These are phyloP conservation scores for Chamaenerion angustifolium DNA, from an alignment of 345 rosid species.

Conservation along the genomic window DNA sequence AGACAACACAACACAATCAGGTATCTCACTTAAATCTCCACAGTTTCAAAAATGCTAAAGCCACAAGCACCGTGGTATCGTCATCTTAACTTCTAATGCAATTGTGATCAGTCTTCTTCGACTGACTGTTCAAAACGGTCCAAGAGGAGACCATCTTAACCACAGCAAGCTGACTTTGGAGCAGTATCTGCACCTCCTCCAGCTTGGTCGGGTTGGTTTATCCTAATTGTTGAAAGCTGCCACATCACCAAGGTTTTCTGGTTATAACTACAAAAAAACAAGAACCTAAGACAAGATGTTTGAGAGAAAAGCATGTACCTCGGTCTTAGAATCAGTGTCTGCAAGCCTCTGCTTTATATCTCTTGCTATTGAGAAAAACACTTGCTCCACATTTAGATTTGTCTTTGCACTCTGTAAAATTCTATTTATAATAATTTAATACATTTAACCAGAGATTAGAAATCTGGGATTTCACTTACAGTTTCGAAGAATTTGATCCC, in stretches of 20 bases:
- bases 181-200: constrained; percentile 20
- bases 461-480: constrained; percentile 10
- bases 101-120: too few species aligned
- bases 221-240: constrained; percentile 42
- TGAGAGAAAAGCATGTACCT: constrained; percentile 12
- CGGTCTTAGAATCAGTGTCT: constrained; percentile 32
- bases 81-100: too few species aligned
- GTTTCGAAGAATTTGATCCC: constrained; percentile 35
- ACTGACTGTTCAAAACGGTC: too few species aligned
- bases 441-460: background rate
- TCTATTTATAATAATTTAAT: background rate
- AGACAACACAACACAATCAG: too few species aligned
- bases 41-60: too few species aligned
- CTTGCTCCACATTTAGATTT: constrained; percentile 39
- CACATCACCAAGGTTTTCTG: background rate
- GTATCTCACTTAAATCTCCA: too few species aligned
- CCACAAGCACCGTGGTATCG: too few species aligned
- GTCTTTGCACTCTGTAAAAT: constrained; percentile 41
- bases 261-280: background rate
- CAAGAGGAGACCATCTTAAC: constrained; percentile 3
- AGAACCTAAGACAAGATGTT: background rate
- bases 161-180: constrained; percentile 41
- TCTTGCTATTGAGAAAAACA: constrained; percentile 39
- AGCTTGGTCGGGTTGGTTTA: constrained; percentile 26
- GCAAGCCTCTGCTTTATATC: constrained; percentile 42